Evolutionary conservation across 1,139 yeast species (phyloP), one percentile per base, ranked within the genome.

Genomic region (Taphrina betulina): DNA sequence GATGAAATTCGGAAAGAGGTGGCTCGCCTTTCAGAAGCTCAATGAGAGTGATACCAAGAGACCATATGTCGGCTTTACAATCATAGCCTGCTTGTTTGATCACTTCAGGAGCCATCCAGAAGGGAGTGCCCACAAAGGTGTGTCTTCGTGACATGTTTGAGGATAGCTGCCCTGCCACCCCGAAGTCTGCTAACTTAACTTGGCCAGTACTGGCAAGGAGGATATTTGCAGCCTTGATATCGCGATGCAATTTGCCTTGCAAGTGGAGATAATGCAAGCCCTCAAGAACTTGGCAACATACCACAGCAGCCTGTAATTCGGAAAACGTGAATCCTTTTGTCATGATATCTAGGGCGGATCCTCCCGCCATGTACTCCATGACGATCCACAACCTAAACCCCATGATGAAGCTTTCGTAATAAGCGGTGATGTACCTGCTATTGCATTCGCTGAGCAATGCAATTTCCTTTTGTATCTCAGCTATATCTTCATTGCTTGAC

Each of bases 81-180:
- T 87, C 82, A 68, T 94, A 95, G 8, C 92, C 95, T 45, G 85
- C 84, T 67, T 88, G 95, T 64, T 82, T 72, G 42, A 92, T 85
- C 1, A 92, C 95, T 66, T 94, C 99, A 0, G 98, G 98, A 0
- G 97, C 95, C 98, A 94, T 94, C 94, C 97, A 92, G 68, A 90
- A 92, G 28, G 99, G 98, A 0, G 98, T 92, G 0, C 99, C 98
- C 5, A 92, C 98, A 65, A 95, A 92, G 0, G 98, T 92, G 64
- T 85, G 83, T 62, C 95, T 68, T 57, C 82, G 78, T 51, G 84
- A 86, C 68, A 85, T 76, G 69, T 82, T 87, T 65, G 81, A 86
- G 28, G 89, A 85, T 55, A 83, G 78, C 70, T 84, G 96, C 17
- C 90, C 86, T 0, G 96, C 94, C 2, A 92, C 95, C 1, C 98